Percentiles rank a stretch among this genome's conserved stretches.
Conservation (phyloP, 2,329 filamentous ascomycete genomes). For the Dactylellina leptospora region DNA sequence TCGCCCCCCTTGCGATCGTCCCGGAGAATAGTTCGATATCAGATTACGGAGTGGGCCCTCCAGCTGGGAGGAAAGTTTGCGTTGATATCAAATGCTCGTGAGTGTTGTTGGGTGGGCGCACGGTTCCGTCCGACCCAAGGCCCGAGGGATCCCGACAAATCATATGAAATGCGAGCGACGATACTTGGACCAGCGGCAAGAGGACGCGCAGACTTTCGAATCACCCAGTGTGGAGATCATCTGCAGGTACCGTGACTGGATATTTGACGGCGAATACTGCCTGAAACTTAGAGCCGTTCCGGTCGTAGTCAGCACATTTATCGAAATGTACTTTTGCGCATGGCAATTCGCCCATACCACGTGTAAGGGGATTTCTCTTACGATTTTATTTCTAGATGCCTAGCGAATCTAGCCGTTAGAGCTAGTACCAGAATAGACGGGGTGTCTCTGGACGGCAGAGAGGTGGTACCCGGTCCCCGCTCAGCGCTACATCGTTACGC, state of each 20-base stretch:
- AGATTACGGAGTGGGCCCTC: conserved; percentile 1
- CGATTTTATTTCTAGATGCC: conserved; percentile 24
- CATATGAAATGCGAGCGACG: conserved; percentile 9
- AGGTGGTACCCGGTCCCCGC: conserved; percentile 6
- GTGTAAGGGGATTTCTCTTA: neutral
- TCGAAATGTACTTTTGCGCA: conserved; percentile 26
- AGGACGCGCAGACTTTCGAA: conserved; percentile 45
- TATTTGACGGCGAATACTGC: conserved; percentile 49
- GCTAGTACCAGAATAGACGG: conserved; percentile 18
- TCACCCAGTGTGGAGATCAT: conserved; percentile 33
- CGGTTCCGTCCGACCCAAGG: conserved; percentile 36
- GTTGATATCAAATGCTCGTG: conserved; percentile 14
- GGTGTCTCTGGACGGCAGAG: neutral
- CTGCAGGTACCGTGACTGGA: conserved; percentile 40
- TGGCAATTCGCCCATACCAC: conserved; percentile 18
- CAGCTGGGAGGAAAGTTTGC: conserved; percentile 5
- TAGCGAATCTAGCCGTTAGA: conserved; percentile 31
- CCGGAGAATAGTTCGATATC: conserved; percentile 16
- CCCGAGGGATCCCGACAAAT: conserved; percentile 28
- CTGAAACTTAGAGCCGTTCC: conserved; percentile 26
- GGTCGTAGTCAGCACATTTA: conserved; percentile 9
- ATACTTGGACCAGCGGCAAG: neutral
- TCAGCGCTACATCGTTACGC: conserved; percentile 20
- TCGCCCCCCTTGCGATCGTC: neutral
- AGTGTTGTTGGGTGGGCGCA: conserved; percentile 16